These are phyloP conservation scores for Spinellus fusiger DNA, from an alignment of 192 early-diverging fungal species.

Conservation along the genomic window DNA sequence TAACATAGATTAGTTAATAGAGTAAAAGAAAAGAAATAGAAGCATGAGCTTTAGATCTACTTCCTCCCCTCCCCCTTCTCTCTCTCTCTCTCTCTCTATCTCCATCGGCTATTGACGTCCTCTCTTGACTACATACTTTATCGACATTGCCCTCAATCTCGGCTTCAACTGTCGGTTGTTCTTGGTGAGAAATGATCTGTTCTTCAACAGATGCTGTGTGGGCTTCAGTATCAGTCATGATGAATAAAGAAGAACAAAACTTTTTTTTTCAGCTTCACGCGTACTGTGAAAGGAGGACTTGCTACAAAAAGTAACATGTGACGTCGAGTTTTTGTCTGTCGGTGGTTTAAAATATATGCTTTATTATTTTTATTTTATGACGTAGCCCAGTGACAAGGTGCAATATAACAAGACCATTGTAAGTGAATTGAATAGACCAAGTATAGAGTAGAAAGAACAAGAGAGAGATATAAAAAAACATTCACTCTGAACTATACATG, in stretches of 20 bases:
- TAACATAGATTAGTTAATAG: neutral
- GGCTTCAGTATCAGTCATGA: neutral
- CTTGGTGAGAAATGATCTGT: neutral
- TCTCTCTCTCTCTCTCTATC: too few species aligned
- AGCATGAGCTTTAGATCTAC: too few species aligned
- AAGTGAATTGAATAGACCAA: neutral
- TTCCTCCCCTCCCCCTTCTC: too few species aligned
- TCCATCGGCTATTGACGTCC: neutral
- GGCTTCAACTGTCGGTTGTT: neutral
- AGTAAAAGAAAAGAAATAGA: too few species aligned
- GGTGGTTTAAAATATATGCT: neutral
- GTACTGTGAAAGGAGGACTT: neutral
- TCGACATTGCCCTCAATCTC: neutral
- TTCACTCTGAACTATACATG: too few species aligned
- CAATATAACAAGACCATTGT: neutral
- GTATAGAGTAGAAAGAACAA: too few species aligned
- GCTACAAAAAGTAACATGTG: neutral
- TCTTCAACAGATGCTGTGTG: neutral
- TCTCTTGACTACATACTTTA: neutral
- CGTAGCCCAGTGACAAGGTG: neutral
- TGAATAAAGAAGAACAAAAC: constrained; percentile 1
- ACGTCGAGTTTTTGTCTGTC: neutral
- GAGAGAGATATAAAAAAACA: too few species aligned
- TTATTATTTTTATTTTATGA: too few species aligned
- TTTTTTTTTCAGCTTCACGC: neutral